These are phyloP conservation scores for Grosmannia serpens DNA, from an alignment of 2,329 filamentous ascomycete genomes.

Conservation along the genomic window DNA sequence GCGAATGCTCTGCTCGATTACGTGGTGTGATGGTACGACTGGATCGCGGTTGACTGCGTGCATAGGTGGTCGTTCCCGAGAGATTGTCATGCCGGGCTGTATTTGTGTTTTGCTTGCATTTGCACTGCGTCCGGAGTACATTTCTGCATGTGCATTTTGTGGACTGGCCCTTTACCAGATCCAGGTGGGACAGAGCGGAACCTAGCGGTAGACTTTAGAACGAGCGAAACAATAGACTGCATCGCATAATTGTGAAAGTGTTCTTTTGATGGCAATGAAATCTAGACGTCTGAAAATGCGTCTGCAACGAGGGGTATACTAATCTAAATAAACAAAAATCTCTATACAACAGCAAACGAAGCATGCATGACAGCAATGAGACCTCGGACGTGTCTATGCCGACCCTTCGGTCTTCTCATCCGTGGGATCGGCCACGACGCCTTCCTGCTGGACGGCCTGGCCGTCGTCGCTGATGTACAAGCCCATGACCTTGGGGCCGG, in stretches of 20 bases:
- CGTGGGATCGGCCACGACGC: background rate
- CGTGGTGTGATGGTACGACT: background rate
- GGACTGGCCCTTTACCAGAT: background rate
- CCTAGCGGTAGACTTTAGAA: background rate
- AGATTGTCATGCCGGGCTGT: background rate
- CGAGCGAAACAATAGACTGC: background rate
- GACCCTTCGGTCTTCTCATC: background rate
- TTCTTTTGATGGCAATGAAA: background rate
- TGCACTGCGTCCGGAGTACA: background rate
- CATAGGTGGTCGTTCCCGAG: background rate
- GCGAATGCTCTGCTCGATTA: too few species aligned
- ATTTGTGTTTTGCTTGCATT: background rate
- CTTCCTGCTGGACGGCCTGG: too few species aligned
- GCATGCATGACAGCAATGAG: background rate
- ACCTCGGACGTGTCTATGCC: background rate
- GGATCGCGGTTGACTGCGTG: background rate
- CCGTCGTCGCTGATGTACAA: constrained; percentile 27
- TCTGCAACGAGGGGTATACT: background rate
- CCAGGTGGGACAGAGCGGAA: background rate
- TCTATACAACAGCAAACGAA: too few species aligned
- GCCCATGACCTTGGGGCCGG: constrained; percentile 35
- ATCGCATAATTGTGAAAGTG: background rate
- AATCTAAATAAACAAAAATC: background rate
- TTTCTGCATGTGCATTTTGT: background rate
- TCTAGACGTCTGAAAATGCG: too few species aligned